Conservation (phyloP, 2,329 filamentous ascomycete species). For the Xylaria hypoxylon region DNA sequence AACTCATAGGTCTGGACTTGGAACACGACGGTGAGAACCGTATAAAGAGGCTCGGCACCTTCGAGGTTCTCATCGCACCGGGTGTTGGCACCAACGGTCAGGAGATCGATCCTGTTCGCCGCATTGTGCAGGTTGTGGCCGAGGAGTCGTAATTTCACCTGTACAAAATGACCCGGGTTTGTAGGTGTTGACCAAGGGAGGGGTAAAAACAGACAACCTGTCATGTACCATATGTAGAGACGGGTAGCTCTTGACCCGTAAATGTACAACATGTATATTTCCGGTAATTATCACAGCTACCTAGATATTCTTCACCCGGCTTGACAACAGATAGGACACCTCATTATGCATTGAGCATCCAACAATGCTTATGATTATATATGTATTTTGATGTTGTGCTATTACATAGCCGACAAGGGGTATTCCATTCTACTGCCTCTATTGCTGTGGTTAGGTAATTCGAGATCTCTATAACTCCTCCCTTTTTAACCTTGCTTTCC, state of each 20-base stretch:
- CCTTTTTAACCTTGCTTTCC: not conserved
- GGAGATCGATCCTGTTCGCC: conserved; percentile 50
- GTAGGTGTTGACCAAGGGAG: not conserved
- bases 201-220: not conserved
- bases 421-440: conserved; percentile 23
- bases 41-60: conserved; percentile 57
- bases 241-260: conserved; percentile 15
- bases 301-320: not conserved
- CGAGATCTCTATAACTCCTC: not conserved
- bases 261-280: conserved; percentile 36
- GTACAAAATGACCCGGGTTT: not conserved
- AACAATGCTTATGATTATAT: conserved; percentile 7
- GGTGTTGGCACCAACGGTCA: conserved; percentile 45
- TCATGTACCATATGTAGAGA: conserved; percentile 17
- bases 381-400: not conserved
- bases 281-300: not conserved
- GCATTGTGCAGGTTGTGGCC: conserved; percentile 53
- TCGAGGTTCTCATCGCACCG: conserved; percentile 52
- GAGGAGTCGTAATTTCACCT: conserved; percentile 33
- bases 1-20: conserved; percentile 49
- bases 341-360: not conserved
- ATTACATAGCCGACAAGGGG: not conserved
- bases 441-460: not conserved
- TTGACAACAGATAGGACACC: not conserved
- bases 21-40: conserved; percentile 51